A percentile compares a stretch with the other conserved stretches of the same genome.
Evolutionary conservation across 768 basidiomycete genomes (phyloP).

Genomic region (Agaricus sinodeliciosus): DNA sequence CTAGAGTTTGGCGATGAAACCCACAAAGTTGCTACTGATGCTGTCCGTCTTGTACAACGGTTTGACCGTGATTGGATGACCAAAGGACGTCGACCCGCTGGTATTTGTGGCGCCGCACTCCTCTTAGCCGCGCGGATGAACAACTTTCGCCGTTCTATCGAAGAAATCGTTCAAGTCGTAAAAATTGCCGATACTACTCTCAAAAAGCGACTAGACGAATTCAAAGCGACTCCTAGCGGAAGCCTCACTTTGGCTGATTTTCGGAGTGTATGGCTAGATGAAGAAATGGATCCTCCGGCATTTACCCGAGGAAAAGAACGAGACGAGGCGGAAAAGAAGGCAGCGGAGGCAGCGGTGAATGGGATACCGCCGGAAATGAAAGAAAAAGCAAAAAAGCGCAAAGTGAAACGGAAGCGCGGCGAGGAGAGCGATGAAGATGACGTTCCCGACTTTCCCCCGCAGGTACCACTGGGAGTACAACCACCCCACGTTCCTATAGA

Average conservation of each 20-base stretch:
- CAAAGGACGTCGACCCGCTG: slow-evolving; percentile 89
- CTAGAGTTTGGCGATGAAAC: slow-evolving; percentile 97
- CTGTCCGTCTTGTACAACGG: slow-evolving; percentile 84
- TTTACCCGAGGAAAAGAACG: slow-evolving; percentile 72
- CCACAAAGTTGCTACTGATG: slow-evolving; percentile 86
- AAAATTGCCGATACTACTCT: slow-evolving; percentile 97
- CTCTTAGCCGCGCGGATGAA: slow-evolving; percentile 97
- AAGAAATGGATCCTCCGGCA: slow-evolving; percentile 89
- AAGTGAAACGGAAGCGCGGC: slow-evolving; percentile 25
- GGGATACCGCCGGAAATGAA: slow-evolving; percentile 21
- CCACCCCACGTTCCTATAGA: slow-evolving; percentile 39
- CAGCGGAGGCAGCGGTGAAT: slow-evolving; percentile 26
- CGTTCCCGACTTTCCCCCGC: slow-evolving; percentile 13
- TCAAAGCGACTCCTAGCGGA: slow-evolving; percentile 85
- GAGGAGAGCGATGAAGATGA: slow-evolving; percentile 22
- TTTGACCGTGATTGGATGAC: slow-evolving; percentile 99
- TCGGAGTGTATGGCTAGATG: slow-evolving; percentile 83
- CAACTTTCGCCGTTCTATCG: slow-evolving; percentile 87
- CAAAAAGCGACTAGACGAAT: slow-evolving; percentile 90
- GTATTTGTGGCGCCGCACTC: slow-evolving; percentile 94
- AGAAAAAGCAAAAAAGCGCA: slow-evolving; percentile 26
- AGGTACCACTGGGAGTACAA: slow-evolving; percentile 12
- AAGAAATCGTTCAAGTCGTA: slow-evolving; percentile 97
- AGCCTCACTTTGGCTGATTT: slow-evolving; percentile 85
- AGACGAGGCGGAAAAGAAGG: slow-evolving; percentile 50